Evolutionary conservation across 176 grass and related monocot species (phyloP), one percentile per base, ranked within the genome.

Genomic region (Chrysopogon serrulatus): DNA sequence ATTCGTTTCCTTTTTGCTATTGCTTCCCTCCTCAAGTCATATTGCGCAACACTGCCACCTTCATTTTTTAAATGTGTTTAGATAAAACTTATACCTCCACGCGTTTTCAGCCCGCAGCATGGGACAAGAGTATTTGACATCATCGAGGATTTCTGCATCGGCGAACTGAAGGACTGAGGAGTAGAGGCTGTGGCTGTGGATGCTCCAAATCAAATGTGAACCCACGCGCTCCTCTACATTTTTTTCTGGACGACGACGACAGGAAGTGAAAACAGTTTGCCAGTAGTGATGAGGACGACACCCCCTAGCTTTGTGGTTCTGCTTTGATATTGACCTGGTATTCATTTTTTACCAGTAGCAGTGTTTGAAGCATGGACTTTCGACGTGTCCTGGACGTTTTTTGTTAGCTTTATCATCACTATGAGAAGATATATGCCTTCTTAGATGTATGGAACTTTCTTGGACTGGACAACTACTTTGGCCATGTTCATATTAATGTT

Each of bases 61-160:
- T 30, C 59, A 2, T n/a, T 3, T 88, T 56, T 91, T 66, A n/a
- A 31, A 30, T 49, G 54, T 30, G 51, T 65, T 49, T n/a, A 71
- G 44, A 60, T 26, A 45, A 79, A 60, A 32, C 10, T 54, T 81
- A 33, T 61, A 35, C 19, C 27, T 82, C 7, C 41, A 90, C 86
- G 41, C 27, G 72, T 84, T 84, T 90, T 92, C 85, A 94, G 96
- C 56, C 93, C 91, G 2, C 93, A 95, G 36, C 96, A 94, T 83
- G 96, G 91, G 36, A 89, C 83, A 1, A 71, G 91, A 72, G 96
- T 99, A 51, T 96, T 99, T 23, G 96, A 96, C 60, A 96, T 94
- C 73, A 94, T 99, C n/a, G 89, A 96, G 24, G 96, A 94, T 78
- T 94, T 99, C 74, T 96, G 89, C 81, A 89, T 99, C 41, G 91